Percentiles rank a stretch among this genome's conserved stretches.
These are phyloP conservation scores for Penicillium lividum DNA, from an alignment of 495 filamentous ascomycete genomes.

Conservation along the genomic window DNA sequence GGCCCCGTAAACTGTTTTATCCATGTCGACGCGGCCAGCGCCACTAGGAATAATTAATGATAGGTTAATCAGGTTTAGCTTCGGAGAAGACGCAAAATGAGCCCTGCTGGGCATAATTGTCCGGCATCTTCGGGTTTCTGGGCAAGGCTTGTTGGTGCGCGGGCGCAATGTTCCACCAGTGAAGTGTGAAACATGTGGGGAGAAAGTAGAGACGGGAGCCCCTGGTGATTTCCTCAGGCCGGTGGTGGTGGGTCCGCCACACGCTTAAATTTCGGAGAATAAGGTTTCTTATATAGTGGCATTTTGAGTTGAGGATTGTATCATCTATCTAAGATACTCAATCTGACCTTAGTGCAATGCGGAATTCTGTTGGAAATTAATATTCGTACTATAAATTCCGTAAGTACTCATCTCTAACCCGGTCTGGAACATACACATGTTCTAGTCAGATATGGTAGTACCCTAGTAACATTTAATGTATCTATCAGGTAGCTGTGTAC, in stretches of 20 bases:
- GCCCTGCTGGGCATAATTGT: not conserved
- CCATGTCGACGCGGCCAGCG: conserved; percentile 3
- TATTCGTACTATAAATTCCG: no score
- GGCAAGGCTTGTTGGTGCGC: not conserved
- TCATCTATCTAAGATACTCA: no score
- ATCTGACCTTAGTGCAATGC: no score
- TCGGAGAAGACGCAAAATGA: conserved; percentile 1
- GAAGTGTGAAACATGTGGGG: conserved; percentile 6
- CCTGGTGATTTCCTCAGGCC: conserved; percentile 5
- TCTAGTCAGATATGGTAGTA: no score
- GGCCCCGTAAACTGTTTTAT: not conserved
- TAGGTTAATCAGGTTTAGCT: conserved; percentile 1
- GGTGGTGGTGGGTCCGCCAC: not conserved
- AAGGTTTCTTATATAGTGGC: not conserved
- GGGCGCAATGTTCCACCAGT: conserved; percentile 11
- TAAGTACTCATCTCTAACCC: no score
- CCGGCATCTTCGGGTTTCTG: not conserved
- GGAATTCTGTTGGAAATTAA: no score
- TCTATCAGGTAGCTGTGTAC: no score
- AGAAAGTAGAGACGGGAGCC: not conserved
- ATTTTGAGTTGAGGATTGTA: no score
- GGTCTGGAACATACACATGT: no score
- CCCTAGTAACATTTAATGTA: no score
- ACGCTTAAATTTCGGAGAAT: not conserved
- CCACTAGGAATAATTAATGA: conserved; percentile 3